Percentiles rank a stretch among this genome's conserved stretches.
Evolutionary conservation across 2,329 filamentous ascomycete genomes (phyloP).

Genomic region (Monilinia polystroma): DNA sequence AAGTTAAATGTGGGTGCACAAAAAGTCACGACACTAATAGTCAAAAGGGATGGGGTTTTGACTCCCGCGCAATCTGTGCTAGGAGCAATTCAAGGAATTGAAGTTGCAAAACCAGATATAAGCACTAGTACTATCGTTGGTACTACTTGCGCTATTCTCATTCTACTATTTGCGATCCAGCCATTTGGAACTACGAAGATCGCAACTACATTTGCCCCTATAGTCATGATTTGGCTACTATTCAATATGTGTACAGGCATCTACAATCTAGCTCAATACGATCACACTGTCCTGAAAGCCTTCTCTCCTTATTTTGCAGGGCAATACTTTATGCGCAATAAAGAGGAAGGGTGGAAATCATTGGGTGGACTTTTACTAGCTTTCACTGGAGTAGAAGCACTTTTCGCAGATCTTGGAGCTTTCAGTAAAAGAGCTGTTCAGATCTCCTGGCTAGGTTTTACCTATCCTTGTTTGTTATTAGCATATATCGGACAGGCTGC

Average conservation of each 20-base stretch:
- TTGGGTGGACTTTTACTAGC: constrained; percentile 71
- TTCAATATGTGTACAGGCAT: constrained; percentile 64
- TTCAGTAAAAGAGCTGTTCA: constrained; percentile 70
- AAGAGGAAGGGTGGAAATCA: constrained; percentile 59
- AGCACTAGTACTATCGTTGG: constrained; percentile 60
- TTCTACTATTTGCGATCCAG: constrained; percentile 63
- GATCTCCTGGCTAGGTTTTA: constrained; percentile 67
- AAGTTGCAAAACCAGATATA: constrained; percentile 58
- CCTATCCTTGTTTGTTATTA: constrained; percentile 62
- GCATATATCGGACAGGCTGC: constrained; percentile 64
- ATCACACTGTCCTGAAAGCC: constrained; percentile 54
- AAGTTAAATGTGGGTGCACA: constrained; percentile 25
- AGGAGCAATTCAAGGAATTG: constrained; percentile 64
- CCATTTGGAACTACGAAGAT: constrained; percentile 63
- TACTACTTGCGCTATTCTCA: constrained; percentile 61
- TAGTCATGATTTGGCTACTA: constrained; percentile 65
- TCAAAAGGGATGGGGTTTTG: constrained; percentile 56
- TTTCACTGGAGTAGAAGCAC: constrained; percentile 76
- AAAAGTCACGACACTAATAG: constrained; percentile 18
- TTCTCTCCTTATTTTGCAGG: constrained; percentile 61
- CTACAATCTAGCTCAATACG: constrained; percentile 56
- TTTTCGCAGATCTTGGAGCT: constrained; percentile 76
- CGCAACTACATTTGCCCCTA: constrained; percentile 61
- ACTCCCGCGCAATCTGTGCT: constrained; percentile 70
- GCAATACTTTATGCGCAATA: constrained; percentile 58